These are phyloP conservation scores for Gliomastix tumulicola DNA, from an alignment of 2,329 filamentous ascomycete species.

Conservation along the genomic window DNA sequence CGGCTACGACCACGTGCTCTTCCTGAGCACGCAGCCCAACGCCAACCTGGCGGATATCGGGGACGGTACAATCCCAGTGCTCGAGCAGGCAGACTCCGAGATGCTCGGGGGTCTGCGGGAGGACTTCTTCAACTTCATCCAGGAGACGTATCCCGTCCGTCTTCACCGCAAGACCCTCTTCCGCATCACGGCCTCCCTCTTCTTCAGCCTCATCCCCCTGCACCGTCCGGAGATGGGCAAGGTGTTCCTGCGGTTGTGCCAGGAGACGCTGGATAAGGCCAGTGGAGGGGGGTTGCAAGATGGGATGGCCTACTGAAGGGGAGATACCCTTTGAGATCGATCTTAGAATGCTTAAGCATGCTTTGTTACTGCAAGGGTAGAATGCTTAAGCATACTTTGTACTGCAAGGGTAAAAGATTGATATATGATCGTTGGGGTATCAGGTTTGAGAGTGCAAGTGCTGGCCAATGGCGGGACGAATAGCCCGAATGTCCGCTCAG, in stretches of 20 bases:
- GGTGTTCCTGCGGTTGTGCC: slow-evolving; percentile 16
- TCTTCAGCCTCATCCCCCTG: slow-evolving; percentile 20
- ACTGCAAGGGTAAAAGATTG: no score
- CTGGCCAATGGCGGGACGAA: no score
- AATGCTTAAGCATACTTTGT: no score
- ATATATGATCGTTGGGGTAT: no score
- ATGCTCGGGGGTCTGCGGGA: slow-evolving; percentile 15
- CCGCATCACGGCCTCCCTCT: slow-evolving; percentile 18
- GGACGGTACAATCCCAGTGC: slow-evolving; percentile 7
- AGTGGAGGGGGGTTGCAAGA: no score
- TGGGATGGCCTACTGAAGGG: no score
- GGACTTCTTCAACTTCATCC: slow-evolving; percentile 16
- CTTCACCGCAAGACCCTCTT: slow-evolving; percentile 19
- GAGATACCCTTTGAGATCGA: no score
- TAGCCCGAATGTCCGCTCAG: no score
- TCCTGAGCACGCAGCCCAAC: no score
- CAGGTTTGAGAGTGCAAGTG: no score
- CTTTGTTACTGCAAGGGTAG: no score
- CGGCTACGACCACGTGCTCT: slow-evolving; percentile 20
- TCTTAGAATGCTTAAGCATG: no score
- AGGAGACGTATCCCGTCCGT: slow-evolving; percentile 13
- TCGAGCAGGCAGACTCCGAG: slow-evolving; percentile 13
- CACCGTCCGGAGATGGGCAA: slow-evolving; percentile 15
- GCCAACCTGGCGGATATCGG: slow-evolving; percentile 11
- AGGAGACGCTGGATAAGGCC: slow-evolving; percentile 16